phyloP scores from a whole-genome alignment of 768 basidiomycete genomes.

The Amanita molliuscula region DNA sequence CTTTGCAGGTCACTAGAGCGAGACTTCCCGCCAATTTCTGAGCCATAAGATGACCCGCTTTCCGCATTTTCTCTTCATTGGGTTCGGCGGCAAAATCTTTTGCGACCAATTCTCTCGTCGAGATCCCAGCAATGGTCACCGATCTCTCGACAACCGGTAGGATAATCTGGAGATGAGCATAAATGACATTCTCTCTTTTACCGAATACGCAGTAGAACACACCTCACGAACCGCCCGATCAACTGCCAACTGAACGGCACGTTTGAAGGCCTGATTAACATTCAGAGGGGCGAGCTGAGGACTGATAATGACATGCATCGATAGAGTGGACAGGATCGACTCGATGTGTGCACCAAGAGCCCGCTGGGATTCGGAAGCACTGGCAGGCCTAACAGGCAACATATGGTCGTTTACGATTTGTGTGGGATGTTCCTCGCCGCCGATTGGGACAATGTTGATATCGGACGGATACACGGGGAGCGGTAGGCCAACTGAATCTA shows the following conservation, averaged over 20 bases:
- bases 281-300: slow-evolving; percentile 66
- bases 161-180: slow-evolving; percentile 54
- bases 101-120: slow-evolving; percentile 86
- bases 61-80: slow-evolving; percentile 83
- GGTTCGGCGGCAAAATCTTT: slow-evolving; percentile 95
- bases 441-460: slow-evolving; percentile 71
- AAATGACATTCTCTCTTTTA: background rate
- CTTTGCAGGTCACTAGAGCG: slow-evolving; percentile 96
- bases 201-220: slow-evolving; percentile 10
- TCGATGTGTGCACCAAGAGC: slow-evolving; percentile 73
- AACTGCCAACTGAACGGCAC: slow-evolving; percentile 82
- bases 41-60: slow-evolving; percentile 92
- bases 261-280: slow-evolving; percentile 77
- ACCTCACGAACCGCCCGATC: slow-evolving; percentile 95
- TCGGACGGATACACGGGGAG: slow-evolving; percentile 75
- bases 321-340: slow-evolving; percentile 60
- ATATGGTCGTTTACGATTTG: slow-evolving; percentile 43
- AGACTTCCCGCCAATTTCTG: slow-evolving; percentile 94
- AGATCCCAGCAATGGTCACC: slow-evolving; percentile 97
- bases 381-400: slow-evolving; percentile 47
- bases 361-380: slow-evolving; percentile 55
- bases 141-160: slow-evolving; percentile 96
- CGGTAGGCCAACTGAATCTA: slow-evolving; percentile 45
- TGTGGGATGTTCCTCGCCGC: slow-evolving; percentile 45
- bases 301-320: slow-evolving; percentile 67